These are phyloP conservation scores for Kwoniella sp. DNA, from an alignment of 768 basidiomycete species.

Conservation along the genomic window DNA sequence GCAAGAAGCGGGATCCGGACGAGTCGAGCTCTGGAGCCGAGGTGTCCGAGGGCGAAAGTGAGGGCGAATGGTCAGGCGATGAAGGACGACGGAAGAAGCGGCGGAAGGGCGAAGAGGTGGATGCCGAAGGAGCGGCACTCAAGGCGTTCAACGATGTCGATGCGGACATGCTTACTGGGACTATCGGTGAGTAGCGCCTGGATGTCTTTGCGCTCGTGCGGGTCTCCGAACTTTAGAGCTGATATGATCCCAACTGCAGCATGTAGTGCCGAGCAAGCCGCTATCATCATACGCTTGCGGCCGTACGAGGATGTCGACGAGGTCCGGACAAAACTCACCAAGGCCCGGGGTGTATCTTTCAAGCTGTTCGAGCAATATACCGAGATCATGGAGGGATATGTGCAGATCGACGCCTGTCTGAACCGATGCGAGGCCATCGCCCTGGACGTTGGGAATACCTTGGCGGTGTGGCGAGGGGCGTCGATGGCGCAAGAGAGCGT, in stretches of 20 bases:
- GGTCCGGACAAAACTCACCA: constrained; percentile 71
- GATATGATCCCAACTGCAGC: constrained; percentile 39
- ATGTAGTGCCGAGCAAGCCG: constrained; percentile 75
- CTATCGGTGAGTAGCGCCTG: constrained; percentile 52
- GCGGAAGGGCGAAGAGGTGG: constrained; percentile 32
- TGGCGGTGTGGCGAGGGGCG: constrained; percentile 68
- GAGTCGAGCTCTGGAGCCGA: constrained; percentile 30
- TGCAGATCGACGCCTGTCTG: constrained; percentile 80
- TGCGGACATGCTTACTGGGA: constrained; percentile 52
- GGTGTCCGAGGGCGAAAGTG: constrained; percentile 29
- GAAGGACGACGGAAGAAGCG: constrained; percentile 29
- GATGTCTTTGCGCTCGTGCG: no score
- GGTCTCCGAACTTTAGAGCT: not conserved
- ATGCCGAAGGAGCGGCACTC: constrained; percentile 48
- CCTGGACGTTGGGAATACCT: constrained; percentile 63
- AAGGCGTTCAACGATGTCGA: constrained; percentile 53
- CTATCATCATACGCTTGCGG: constrained; percentile 68
- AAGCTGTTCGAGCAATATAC: constrained; percentile 87
- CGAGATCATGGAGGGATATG: constrained; percentile 69
- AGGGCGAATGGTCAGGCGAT: constrained; percentile 35
- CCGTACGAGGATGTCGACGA: constrained; percentile 76
- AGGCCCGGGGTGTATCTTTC: constrained; percentile 87
- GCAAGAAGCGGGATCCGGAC: constrained; percentile 36
- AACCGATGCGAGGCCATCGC: constrained; percentile 86
- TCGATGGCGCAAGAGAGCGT: constrained; percentile 27